These are phyloP conservation scores for Penicillium freii DNA, from an alignment of 2,329 filamentous ascomycete species.

Conservation along the genomic window DNA sequence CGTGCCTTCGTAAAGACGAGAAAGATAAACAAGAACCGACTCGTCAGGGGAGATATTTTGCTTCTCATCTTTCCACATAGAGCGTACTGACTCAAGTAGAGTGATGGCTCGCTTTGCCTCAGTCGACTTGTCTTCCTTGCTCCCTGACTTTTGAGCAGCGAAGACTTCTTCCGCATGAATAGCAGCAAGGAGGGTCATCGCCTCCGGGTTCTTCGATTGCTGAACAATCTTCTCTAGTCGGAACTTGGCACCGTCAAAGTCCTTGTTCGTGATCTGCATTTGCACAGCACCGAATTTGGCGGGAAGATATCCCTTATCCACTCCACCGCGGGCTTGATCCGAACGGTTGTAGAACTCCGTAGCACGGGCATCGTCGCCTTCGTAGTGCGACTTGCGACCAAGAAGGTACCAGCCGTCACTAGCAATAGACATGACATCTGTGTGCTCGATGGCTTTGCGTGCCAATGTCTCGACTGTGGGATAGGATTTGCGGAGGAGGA, in stretches of 20 bases:
- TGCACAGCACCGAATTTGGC: conserved; percentile 94
- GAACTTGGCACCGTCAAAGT: conserved; percentile 88
- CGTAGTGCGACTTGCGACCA: conserved; percentile 85
- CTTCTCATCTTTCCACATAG: conserved; percentile 89
- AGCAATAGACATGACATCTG: conserved; percentile 92
- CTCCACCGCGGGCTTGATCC: conserved; percentile 85
- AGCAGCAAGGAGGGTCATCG: conserved; percentile 87
- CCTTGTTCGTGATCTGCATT: conserved; percentile 77
- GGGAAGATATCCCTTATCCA: conserved; percentile 86
- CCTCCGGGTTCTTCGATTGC: conserved; percentile 76
- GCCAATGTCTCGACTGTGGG: conserved; percentile 80
- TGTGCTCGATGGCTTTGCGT: conserved; percentile 90
- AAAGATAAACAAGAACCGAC: conserved; percentile 85
- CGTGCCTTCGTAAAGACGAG: conserved; percentile 82
- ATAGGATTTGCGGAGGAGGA: conserved; percentile 77
- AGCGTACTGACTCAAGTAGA: conserved; percentile 79
- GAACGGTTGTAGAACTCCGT: conserved; percentile 84
- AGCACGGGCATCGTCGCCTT: conserved; percentile 70
- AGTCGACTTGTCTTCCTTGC: conserved; percentile 84
- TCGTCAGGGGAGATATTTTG: conserved; percentile 78
- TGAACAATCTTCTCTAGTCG: conserved; percentile 92
- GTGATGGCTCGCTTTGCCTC: conserved; percentile 84
- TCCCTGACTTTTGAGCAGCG: conserved; percentile 67
- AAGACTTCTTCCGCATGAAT: conserved; percentile 95
- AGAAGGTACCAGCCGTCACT: conserved; percentile 97